phyloP scores from a whole-genome alignment of 768 basidiomycete genomes.

The Boletus fagicola region DNA sequence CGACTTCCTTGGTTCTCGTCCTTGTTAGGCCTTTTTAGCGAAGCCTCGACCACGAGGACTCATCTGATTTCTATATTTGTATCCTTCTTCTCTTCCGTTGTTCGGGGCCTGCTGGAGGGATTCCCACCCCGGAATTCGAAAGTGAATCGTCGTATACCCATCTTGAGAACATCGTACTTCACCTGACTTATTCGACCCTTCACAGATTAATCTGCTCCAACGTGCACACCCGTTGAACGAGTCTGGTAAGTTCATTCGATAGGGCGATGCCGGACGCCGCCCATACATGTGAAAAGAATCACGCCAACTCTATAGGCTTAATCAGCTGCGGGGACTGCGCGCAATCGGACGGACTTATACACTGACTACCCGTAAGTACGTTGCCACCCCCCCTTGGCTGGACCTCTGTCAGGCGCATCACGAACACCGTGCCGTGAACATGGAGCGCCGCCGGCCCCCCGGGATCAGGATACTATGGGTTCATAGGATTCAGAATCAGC shows the following conservation, averaged over 20 bases:
- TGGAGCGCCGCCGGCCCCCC: not conserved
- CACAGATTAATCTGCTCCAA: not conserved
- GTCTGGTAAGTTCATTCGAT: not conserved
- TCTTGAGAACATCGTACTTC: not conserved
- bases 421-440: not conserved
- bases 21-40: no score
- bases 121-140: not conserved
- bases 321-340: not conserved
- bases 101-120: not conserved
- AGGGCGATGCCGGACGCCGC: not conserved
- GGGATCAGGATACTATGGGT: no score
- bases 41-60: constrained; percentile 1
- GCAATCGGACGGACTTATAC: not conserved
- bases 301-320: not conserved
- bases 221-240: not conserved
- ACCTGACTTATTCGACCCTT: not conserved
- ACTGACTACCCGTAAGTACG: not conserved
- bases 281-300: not conserved
- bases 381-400: not conserved
- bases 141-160: not conserved
- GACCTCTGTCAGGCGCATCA: not conserved
- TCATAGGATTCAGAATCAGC: not conserved
- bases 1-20: not conserved
- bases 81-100: not conserved
- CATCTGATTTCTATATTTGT: not conserved